Evolutionary conservation across 768 basidiomycete genomes (phyloP), one percentile per base, ranked within the genome.

Genomic region (Tremella yokohamensis): DNA sequence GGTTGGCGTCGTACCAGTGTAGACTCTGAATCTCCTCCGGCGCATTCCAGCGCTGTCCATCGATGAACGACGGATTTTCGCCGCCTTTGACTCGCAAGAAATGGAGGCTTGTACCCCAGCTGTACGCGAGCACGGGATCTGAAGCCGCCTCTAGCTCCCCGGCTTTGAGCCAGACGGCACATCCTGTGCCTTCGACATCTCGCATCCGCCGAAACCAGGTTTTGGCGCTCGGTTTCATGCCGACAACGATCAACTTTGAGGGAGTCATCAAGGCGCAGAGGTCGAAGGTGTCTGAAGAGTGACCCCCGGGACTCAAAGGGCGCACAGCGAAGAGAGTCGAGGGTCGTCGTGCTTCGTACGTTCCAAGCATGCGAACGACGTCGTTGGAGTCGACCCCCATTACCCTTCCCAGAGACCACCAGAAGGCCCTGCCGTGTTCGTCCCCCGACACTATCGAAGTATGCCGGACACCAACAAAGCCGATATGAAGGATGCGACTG

Each of bases 341-440:
- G 0, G 76, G 69, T 51, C 62, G 15, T 37, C 34, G 50, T 11
- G 56, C 6, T 38, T 85, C 83, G 69, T 97, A 94, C 68, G 87
- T 89, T 1, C 96, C 96, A 1, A 98, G 81, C 52, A 99, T 89
- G 16, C 96, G 86, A 45, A 98, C 82, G 34, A 89, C 90, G 73
- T 99, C 96, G 15, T 89, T 85, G 12, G 93, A 92, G 47, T 97
- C 93, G 6, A 99, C 87, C 64, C 96, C 96, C 13, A 98, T 81
- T 11, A 98, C 86, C 74, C 90, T 93, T 24, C 96, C 91, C 3
- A 99, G 79, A 54, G 87, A 89, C 77, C 97, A 93, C 73, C 90
- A 96, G 77, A 99, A 99, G 0, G 91, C 89, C 8, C 97, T 81
- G 0, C 96, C 96, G 64, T 82, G 79, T 57, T 94, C 89, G 72